phyloP scores from a whole-genome alignment of 2,329 filamentous ascomycete species.

The Cytospora piceicola region DNA sequence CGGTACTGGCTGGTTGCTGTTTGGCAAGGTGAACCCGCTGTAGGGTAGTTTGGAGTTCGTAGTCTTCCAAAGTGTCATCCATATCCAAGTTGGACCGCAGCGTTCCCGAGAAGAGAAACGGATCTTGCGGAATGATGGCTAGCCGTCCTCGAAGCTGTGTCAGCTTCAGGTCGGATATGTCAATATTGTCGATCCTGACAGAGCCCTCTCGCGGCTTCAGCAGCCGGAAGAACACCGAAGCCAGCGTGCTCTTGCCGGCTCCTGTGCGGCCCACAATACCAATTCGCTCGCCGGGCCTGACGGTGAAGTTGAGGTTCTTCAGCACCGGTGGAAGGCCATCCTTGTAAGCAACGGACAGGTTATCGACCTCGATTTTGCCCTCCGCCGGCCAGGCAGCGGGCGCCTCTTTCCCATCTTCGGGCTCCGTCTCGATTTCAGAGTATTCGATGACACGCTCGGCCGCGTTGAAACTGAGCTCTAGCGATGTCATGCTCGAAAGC shows the following conservation, averaged over 20 bases:
- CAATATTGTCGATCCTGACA: slow-evolving; percentile 51
- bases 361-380: slow-evolving; percentile 45
- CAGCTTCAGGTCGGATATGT: slow-evolving; percentile 63
- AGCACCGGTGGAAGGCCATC: slow-evolving; percentile 43
- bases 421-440: slow-evolving; percentile 44
- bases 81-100: slow-evolving; percentile 67
- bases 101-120: slow-evolving; percentile 68
- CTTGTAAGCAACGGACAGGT: slow-evolving; percentile 45
- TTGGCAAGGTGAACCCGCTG: slow-evolving; percentile 63
- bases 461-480: slow-evolving; percentile 49
- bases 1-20: slow-evolving; percentile 44
- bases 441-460: slow-evolving; percentile 51
- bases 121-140: slow-evolving; percentile 70
- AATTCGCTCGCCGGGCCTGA: slow-evolving; percentile 60
- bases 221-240: slow-evolving; percentile 66
- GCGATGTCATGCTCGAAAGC: slow-evolving; percentile 42
- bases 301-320: slow-evolving; percentile 43
- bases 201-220: slow-evolving; percentile 48
- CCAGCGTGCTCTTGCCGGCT: slow-evolving; percentile 68
- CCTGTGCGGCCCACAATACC: slow-evolving; percentile 69
- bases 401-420: slow-evolving; percentile 40
- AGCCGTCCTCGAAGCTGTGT: slow-evolving; percentile 63
- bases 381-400: slow-evolving; percentile 48
- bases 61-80: slow-evolving; percentile 62
- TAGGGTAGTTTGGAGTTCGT: slow-evolving; percentile 63